Conservation (phyloP, 1,284 basidiomycete species). For the Ceratobasidium sp. region DNA sequence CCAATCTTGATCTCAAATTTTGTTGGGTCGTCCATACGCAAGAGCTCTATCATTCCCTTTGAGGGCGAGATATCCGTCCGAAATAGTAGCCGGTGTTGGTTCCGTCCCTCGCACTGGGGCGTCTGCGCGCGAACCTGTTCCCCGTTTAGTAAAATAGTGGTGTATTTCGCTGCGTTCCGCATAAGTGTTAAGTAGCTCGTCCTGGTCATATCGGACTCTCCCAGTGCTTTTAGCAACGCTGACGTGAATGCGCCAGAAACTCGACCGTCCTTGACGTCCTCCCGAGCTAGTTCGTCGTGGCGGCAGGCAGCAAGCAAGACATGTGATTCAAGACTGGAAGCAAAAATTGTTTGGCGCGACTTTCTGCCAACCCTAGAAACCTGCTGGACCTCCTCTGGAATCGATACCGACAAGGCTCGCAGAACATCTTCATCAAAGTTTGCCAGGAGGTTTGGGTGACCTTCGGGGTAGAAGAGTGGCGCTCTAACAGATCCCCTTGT, state of each 20-base stretch:
- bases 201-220: conserved; percentile 9
- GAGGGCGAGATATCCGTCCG: conserved; percentile 7
- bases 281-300: conserved; percentile 4
- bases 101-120: conserved; percentile 34
- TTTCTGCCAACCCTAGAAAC: too few species aligned
- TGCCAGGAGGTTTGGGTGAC: neutral
- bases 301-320: conserved; percentile 23
- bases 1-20: conserved; percentile 26
- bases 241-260: conserved; percentile 14
- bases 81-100: conserved; percentile 33
- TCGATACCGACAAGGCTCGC: neutral
- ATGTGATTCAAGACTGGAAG: conserved; percentile 9
- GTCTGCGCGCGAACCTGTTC: neutral
- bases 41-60: conserved; percentile 26
- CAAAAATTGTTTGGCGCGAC: neutral
- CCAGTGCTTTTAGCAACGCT: conserved; percentile 11
- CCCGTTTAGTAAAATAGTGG: too few species aligned
- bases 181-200: conserved; percentile 27
- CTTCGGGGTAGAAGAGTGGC: neutral
- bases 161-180: neutral
- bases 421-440: neutral
- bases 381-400: neutral
- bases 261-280: neutral
- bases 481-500: neutral
- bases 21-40: neutral